Evolutionary conservation across 192 early-diverging fungal genomes (phyloP).

Genomic region (Backusella psychrophila): DNA sequence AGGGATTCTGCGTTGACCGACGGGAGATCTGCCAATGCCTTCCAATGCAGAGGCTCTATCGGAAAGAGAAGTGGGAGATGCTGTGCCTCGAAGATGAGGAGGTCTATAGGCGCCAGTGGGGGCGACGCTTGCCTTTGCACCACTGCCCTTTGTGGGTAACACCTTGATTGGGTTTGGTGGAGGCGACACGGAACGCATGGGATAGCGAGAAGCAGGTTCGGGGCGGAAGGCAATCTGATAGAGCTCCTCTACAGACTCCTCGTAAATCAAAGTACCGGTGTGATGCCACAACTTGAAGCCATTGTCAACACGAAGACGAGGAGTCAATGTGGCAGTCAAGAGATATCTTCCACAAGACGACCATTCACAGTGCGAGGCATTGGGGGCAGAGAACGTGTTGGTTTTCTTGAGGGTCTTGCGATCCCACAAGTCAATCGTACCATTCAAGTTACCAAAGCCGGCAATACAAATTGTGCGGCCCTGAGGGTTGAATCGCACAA

Average conservation of each 20-base stretch:
- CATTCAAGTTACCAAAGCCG: conserved; percentile 96
- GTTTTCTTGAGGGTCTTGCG: conserved; percentile 83
- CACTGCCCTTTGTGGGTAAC: conserved; percentile 38
- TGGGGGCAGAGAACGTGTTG: conserved; percentile 74
- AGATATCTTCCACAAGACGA: conserved; percentile 90
- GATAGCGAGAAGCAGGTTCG: conserved; percentile 59
- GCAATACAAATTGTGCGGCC: conserved; percentile 87
- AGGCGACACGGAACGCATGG: conserved; percentile 81
- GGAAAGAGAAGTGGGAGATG: conserved; percentile 38
- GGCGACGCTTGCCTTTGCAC: conserved; percentile 43
- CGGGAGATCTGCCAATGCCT: conserved; percentile 4
- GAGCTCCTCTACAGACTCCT: conserved; percentile 79
- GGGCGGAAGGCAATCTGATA: conserved; percentile 82
- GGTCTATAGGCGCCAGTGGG: conserved; percentile 69
- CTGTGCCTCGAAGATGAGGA: conserved; percentile 60
- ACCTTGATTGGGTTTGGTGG: conserved; percentile 55
- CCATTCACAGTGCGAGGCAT: conserved; percentile 89
- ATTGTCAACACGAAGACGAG: conserved; percentile 95
- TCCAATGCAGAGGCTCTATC: conserved; percentile 14
- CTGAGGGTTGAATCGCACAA: conserved; percentile 85
- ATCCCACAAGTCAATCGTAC: conserved; percentile 94
- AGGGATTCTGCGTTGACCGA: conserved; percentile 8
- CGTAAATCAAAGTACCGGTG: conserved; percentile 78
- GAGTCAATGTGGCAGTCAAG: conserved; percentile 90
- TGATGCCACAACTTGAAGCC: conserved; percentile 98